A percentile compares a stretch with the other conserved stretches of the same genome.
Conservation (phyloP, 192 early-diverging fungal genomes). For the Mortierella claussenii region DNA sequence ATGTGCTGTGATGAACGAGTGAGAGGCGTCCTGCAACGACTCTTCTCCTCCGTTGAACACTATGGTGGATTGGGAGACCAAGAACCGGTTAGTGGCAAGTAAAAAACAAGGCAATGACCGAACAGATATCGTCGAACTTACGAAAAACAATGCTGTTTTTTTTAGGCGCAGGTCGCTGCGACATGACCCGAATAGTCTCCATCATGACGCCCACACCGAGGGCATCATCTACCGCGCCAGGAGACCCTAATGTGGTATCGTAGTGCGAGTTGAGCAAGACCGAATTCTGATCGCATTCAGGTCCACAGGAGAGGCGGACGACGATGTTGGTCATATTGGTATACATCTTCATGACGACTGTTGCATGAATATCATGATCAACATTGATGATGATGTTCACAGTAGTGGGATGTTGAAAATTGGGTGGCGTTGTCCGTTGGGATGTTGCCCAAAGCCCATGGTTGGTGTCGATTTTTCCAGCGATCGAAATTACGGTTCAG, state of each 20-base stretch:
- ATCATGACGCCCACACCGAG: conserved; percentile 78
- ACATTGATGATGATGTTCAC: background rate
- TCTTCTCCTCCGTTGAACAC: conserved; percentile 88
- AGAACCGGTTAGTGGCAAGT: background rate
- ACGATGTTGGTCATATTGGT: conserved; percentile 79
- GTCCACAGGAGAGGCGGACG: conserved; percentile 74
- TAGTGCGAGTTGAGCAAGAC: conserved; percentile 79
- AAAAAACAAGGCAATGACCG: background rate
- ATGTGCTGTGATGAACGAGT: conserved; percentile 75
- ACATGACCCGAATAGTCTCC: conserved; percentile 67
- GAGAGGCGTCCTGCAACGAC: conserved; percentile 78
- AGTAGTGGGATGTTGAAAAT: background rate
- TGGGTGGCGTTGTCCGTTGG: no score
- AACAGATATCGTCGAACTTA: conserved; percentile 38
- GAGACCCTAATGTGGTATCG: conserved; percentile 71
- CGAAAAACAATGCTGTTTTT: conserved; percentile 67
- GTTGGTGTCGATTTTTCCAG: no score
- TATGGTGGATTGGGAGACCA: background rate
- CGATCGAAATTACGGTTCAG: no score
- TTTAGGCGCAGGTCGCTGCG: conserved; percentile 49
- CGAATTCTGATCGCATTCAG: conserved; percentile 70
- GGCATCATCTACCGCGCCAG: conserved; percentile 75
- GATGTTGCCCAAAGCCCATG: no score
- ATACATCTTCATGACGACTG: conserved; percentile 74
- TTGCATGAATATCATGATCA: background rate